phyloP scores from a whole-genome alignment of 2,329 filamentous ascomycete species.

The Aspergillus sp. region DNA sequence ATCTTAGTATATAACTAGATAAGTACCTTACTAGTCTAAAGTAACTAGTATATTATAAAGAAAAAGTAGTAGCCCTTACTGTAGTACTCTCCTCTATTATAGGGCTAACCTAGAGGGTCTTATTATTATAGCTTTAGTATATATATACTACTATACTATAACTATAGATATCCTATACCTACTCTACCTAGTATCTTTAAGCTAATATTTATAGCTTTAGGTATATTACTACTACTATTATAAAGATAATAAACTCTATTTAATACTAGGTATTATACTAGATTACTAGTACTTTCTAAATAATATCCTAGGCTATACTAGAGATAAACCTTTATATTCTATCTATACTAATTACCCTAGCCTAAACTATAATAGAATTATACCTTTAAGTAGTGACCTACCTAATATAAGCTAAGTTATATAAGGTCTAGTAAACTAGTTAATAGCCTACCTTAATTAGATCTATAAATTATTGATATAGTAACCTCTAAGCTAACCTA shows the following conservation, averaged over 20 bases:
- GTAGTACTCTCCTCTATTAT: background rate
- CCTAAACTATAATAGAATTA: background rate
- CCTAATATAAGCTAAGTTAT: too few relatives aligned
- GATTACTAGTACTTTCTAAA: too few relatives aligned
- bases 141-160: conserved; percentile 21
- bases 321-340: too few relatives aligned
- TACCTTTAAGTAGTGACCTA: too few relatives aligned
- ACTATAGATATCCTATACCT: conserved; percentile 21
- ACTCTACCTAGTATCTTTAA: conserved; percentile 19
- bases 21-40: background rate
- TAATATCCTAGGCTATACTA: too few relatives aligned
- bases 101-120: background rate
- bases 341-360: background rate
- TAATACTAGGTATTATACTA: too few relatives aligned
- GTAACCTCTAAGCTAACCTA: too few relatives aligned
- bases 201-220: background rate
- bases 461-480: too few relatives aligned
- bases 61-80: background rate
- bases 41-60: background rate
- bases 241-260: too few relatives aligned
- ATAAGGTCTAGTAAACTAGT: too few relatives aligned
- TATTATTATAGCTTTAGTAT: conserved; percentile 3
- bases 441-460: too few relatives aligned
- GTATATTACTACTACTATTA: too few relatives aligned
- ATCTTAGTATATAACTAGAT: background rate